Evolutionary conservation across 2,329 filamentous ascomycete genomes (phyloP).

Genomic region (Penicillium glabrum): DNA sequence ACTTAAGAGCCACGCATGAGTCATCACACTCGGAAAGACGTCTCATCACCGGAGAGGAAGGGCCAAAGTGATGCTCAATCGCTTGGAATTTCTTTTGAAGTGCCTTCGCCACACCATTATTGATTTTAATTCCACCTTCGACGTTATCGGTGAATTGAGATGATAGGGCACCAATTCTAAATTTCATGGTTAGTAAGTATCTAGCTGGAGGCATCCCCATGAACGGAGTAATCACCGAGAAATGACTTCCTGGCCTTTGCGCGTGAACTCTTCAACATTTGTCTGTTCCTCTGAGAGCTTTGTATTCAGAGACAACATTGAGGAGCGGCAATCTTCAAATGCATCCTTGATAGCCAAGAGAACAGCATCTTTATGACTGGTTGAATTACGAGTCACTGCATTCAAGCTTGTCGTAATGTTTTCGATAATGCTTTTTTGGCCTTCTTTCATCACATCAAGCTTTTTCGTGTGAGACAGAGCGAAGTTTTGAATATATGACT

Average conservation of each 20-base stretch:
- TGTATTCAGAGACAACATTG: slow-evolving; percentile 16
- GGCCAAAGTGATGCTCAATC: slow-evolving; percentile 18
- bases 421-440: slow-evolving; percentile 24
- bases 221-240: slow-evolving; percentile 23
- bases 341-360: slow-evolving; percentile 13
- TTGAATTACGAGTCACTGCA: slow-evolving; percentile 10
- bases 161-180: slow-evolving; percentile 24
- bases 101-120: slow-evolving; percentile 7
- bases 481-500: slow-evolving; percentile 32
- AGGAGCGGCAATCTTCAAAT: slow-evolving; percentile 15
- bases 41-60: slow-evolving; percentile 17
- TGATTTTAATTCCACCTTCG: slow-evolving; percentile 14
- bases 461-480: not conserved
- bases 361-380: slow-evolving; percentile 12
- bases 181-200: slow-evolving; percentile 1
- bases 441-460: slow-evolving; percentile 15
- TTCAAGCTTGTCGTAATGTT: slow-evolving; percentile 19
- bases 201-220: not conserved
- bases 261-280: slow-evolving; percentile 19
- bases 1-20: slow-evolving; percentile 17
- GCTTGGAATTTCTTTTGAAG: slow-evolving; percentile 24
- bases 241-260: slow-evolving; percentile 14
- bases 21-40: slow-evolving; percentile 22
- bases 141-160: slow-evolving; percentile 16
- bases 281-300: slow-evolving; percentile 12